Conservation (phyloP, 2,329 filamentous ascomycete species). For the Endoconidiophora laricicola region DNA sequence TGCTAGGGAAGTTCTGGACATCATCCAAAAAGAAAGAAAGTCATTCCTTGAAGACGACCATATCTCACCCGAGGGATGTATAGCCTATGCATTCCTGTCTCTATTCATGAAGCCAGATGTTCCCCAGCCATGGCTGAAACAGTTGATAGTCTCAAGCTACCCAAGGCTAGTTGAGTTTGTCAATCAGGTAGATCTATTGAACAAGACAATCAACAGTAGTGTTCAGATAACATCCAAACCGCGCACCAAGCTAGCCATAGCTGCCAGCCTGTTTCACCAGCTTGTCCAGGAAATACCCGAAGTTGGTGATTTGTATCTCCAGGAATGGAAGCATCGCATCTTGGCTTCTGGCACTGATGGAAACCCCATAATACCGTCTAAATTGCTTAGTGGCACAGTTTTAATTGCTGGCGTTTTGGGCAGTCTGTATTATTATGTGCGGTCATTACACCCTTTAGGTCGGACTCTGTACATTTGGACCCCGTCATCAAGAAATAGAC, state of each 20-base stretch:
- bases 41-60: conserved; percentile 14
- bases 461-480: conserved; percentile 28
- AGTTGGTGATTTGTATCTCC: conserved; percentile 18
- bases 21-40: conserved; percentile 21
- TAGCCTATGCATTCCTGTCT: conserved; percentile 64
- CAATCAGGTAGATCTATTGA: conserved; percentile 2
- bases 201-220: conserved; percentile 15
- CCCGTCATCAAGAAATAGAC: conserved; percentile 17
- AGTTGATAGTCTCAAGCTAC: conserved; percentile 17
- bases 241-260: conserved; percentile 16
- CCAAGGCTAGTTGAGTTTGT: conserved; percentile 15
- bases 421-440: conserved; percentile 23
- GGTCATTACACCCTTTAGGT: conserved; percentile 28
- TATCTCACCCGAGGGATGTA: conserved; percentile 46
- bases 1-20: conserved; percentile 50
- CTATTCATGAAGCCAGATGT: conserved; percentile 44
- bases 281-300: conserved; percentile 20
- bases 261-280: conserved; percentile 19
- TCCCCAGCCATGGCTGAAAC: conserved; percentile 27
- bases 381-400: conserved; percentile 16
- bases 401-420: conserved; percentile 24
- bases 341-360: neutral
- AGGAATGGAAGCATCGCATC: conserved; percentile 19
- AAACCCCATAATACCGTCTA: conserved; percentile 8
- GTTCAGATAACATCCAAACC: conserved; percentile 19